Percentiles rank a stretch among this genome's conserved stretches.
phyloP scores from a whole-genome alignment of 805 yeast genomes.

The Kodamaea laetipori region DNA sequence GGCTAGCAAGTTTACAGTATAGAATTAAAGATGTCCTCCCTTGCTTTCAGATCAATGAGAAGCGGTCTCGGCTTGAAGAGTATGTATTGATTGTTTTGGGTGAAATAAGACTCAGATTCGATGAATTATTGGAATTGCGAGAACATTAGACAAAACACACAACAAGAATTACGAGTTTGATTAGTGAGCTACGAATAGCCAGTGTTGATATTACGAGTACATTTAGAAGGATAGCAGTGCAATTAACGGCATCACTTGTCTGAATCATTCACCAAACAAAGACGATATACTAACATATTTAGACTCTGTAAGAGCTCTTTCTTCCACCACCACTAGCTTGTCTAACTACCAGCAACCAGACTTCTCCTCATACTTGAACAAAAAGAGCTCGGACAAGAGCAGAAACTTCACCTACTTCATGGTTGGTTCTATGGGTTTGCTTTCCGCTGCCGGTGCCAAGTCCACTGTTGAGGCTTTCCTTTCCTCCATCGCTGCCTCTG shows the following conservation, averaged over 20 bases:
- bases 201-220: no score
- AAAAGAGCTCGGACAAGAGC: conserved; percentile 62
- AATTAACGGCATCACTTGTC: no score
- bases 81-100: conserved; percentile 21
- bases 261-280: neutral
- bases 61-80: conserved; percentile 43
- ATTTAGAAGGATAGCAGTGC: no score
- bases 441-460: conserved; percentile 92
- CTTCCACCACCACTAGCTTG: conserved; percentile 55
- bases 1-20: conserved; percentile 9
- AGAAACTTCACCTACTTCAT: conserved; percentile 94
- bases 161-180: no score
- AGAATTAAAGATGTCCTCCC: conserved; percentile 33
- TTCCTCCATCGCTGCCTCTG: conserved; percentile 94
- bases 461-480: conserved; percentile 93
- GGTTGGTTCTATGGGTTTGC: conserved; percentile 93
- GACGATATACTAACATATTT: conserved; percentile 18
- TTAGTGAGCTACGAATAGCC: no score
- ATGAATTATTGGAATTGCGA: no score
- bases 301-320: conserved; percentile 50
- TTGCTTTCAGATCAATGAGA: conserved; percentile 50
- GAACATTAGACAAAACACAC: no score
- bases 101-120: neutral
- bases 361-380: conserved; percentile 77
- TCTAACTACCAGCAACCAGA: conserved; percentile 91